Evolutionary conservation across 2,329 filamentous ascomycete genomes (phyloP), one percentile per base, ranked within the genome.

Genomic region (Cryoendolithus antarcticus): DNA sequence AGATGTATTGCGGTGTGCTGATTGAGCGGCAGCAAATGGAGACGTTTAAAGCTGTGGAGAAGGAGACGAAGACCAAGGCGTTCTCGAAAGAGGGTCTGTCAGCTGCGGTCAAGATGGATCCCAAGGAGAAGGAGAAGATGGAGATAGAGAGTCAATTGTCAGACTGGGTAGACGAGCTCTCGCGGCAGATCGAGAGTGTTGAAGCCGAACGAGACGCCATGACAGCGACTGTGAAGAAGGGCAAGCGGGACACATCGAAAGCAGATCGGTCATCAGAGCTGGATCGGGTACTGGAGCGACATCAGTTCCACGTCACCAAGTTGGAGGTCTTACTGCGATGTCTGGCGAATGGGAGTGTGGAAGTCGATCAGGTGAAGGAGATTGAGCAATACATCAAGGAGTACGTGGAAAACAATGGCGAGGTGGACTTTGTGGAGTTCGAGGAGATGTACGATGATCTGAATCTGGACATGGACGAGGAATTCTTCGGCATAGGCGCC

Each of bases 11-110:
- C 33, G 39, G 41, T 36, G 38, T 39, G 49, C 51, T 53, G 43
- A 52, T 43, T 8, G 19, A 30, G 38, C 15, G 35, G 27, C 36
- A 91, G 85, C 81, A 89, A 83, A 98, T 98, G 91, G 91, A 98
- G 67, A 86, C 86, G 56, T 98, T 98, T 75, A 98, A 98, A 69
- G 89, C 88, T n/a, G 91, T 98, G 38, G 91, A 98, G 65, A 98
- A 98, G 71, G 91, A 94, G 57, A 96, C 98, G 91, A 98, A 98
- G 72, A 98, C 91, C 41, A 98, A 98, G 64, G 91, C 91, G 45
- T 98, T 94, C 66, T 96, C 91, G 46, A 96, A 98, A 70, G 91
- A 96, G 65, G 91, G 91, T 33, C 68, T 98, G 48, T 91, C 85
- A 47, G 84, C 89, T 38, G 86, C 86, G 19, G 80, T 86, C 37